A percentile compares a stretch with the other conserved stretches of the same genome.
These are phyloP conservation scores for Musa balbisiana DNA, from an alignment of 202 grass and related monocot genomes.

Conservation along the genomic window DNA sequence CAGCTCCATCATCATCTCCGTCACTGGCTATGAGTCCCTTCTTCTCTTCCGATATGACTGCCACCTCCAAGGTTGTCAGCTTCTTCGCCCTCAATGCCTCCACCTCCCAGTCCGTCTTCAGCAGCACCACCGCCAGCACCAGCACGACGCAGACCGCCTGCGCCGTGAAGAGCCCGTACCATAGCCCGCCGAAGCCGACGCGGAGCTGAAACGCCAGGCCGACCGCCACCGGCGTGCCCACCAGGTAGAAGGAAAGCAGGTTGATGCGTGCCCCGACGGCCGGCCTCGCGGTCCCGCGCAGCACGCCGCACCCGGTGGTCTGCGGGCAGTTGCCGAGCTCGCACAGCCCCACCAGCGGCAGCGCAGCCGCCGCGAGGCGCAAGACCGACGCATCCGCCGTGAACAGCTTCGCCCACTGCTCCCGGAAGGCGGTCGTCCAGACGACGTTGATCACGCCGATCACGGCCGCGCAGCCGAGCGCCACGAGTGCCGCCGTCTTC, in stretches of 20 bases:
- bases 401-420: conserved; percentile 5
- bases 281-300: conserved; percentile 5
- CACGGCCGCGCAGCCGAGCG: background rate
- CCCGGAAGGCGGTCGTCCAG: background rate
- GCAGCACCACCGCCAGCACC: background rate
- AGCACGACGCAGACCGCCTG: conserved; percentile 2
- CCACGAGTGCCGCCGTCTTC: background rate
- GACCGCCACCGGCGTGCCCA: conserved; percentile 9
- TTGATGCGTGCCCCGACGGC: background rate
- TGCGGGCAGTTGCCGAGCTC: conserved; percentile 21
- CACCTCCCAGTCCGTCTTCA: background rate
- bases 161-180: conserved; percentile 1
- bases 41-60: background rate
- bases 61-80: background rate
- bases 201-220: conserved; percentile 1
- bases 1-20: too few relatives aligned
- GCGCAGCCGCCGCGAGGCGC: background rate
- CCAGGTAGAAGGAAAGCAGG: background rate
- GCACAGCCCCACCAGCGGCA: conserved; percentile 9
- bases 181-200: conserved; percentile 5
- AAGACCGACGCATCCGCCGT: conserved; percentile 1
- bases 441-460: background rate
- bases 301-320: conserved; percentile 12
- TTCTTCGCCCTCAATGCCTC: conserved; percentile 8
- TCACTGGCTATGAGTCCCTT: too few relatives aligned